Conservation (phyloP, 805 yeast genomes). For the Saturnispora zaruensis region DNA sequence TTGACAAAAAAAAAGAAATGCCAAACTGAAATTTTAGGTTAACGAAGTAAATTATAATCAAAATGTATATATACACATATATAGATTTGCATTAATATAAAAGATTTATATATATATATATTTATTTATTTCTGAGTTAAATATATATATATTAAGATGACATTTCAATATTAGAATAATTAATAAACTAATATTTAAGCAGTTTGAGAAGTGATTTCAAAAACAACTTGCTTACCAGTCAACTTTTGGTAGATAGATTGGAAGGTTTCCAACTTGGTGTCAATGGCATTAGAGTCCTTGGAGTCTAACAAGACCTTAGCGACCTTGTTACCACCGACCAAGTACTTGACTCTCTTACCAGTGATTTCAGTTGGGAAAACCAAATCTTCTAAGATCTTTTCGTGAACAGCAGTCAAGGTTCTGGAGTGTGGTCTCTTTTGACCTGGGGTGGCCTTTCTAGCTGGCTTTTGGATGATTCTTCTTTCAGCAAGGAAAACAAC, state of each 20-base stretch:
- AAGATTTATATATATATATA: not conserved
- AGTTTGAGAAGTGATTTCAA: conserved; percentile 73
- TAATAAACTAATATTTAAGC: conserved; percentile 26
- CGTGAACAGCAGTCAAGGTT: conserved; percentile 98
- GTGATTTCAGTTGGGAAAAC: conserved; percentile 99
- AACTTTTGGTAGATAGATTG: conserved; percentile 96
- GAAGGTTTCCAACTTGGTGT: conserved; percentile 98
- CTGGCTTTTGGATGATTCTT: conserved; percentile 98
- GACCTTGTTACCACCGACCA: conserved; percentile 97
- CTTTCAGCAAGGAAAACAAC: conserved; percentile 99
- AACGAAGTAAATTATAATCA: not conserved
- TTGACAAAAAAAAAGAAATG: not conserved
- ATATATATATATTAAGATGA: not conserved
- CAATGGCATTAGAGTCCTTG: conserved; percentile 93
- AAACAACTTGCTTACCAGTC: conserved; percentile 99
- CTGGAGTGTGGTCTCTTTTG: conserved; percentile 99
- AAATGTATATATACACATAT: not conserved
- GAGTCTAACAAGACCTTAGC: conserved; percentile 97
- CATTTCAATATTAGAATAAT: not conserved
- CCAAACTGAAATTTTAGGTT: not conserved
- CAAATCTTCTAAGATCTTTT: conserved; percentile 95
- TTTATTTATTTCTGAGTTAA: not conserved
- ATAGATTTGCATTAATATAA: not conserved
- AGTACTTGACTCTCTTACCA: conserved; percentile 99
- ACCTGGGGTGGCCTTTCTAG: conserved; percentile 84